Percentiles rank a stretch among this genome's conserved stretches.
These are phyloP conservation scores for Neurospora sp. DNA, from an alignment of 495 filamentous ascomycete genomes.

Conservation along the genomic window DNA sequence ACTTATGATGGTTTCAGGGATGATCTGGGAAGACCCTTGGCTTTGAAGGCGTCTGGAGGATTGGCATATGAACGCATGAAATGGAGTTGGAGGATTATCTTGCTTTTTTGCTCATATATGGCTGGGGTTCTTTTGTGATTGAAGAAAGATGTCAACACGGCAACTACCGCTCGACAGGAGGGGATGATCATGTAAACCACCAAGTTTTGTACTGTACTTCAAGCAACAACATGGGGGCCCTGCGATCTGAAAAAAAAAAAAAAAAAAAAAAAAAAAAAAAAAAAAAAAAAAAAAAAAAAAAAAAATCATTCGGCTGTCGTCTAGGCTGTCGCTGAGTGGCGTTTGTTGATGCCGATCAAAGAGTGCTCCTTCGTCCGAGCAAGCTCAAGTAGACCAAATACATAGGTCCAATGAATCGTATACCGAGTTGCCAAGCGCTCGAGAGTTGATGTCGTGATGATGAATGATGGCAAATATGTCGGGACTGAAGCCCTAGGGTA, in stretches of 20 bases:
- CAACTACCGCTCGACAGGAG: background rate
- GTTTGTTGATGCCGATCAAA: background rate
- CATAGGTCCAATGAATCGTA: background rate
- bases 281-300: too few relatives aligned
- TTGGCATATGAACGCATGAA: background rate
- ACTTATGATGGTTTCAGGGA: background rate
- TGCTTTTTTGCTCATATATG: background rate
- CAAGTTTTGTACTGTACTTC: background rate
- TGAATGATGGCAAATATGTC: background rate
- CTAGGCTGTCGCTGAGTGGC: background rate
- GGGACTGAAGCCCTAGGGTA: background rate
- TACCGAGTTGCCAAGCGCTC: background rate
- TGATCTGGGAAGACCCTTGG: background rate
- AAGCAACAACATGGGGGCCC: background rate
- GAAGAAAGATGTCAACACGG: background rate
- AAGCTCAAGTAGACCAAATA: background rate
- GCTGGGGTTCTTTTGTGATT: background rate
- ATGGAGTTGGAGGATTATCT: background rate
- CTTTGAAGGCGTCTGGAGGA: background rate
- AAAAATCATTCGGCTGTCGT: background rate
- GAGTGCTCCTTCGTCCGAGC: background rate
- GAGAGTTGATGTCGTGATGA: background rate
- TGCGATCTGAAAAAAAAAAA: too few relatives aligned
- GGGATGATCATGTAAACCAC: background rate
- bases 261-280: too few relatives aligned